Percentiles rank a stretch among this genome's conserved stretches.
These are phyloP conservation scores for Pisolithus orientalis DNA, from an alignment of 768 basidiomycete genomes.

Conservation along the genomic window DNA sequence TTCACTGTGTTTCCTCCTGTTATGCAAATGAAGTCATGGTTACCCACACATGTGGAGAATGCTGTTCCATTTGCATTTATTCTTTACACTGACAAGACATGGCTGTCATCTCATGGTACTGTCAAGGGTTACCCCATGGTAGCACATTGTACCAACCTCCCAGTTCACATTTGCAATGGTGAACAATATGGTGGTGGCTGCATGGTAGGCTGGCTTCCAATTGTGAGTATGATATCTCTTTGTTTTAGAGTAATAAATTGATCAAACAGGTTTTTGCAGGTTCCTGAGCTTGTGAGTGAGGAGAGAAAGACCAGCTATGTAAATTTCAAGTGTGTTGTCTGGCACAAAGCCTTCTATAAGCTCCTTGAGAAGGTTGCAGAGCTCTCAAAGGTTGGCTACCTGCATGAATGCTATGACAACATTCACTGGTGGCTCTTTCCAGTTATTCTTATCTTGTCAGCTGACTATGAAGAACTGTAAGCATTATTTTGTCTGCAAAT, in stretches of 20 bases:
- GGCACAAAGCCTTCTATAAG: conserved; percentile 28
- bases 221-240: no score
- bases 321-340: no score
- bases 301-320: no score
- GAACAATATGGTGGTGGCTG: conserved; percentile 27
- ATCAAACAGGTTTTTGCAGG: no score
- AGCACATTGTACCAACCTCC: conserved; percentile 28
- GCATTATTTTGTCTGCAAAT: no score
- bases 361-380: conserved; percentile 22
- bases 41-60: neutral
- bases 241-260: no score
- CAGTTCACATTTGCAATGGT: conserved; percentile 27
- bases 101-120: conserved; percentile 32
- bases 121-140: conserved; percentile 32
- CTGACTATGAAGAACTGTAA: no score
- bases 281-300: no score
- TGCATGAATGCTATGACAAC: conserved; percentile 23
- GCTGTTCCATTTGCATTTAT: conserved; percentile 27
- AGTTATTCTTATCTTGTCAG: no score
- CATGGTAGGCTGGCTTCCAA: conserved; percentile 34
- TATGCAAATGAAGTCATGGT: neutral
- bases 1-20: no score
- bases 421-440: conserved; percentile 24
- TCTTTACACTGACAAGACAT: conserved; percentile 36
- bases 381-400: conserved; percentile 16